phyloP scores from a whole-genome alignment of 805 yeast species.

The Barnettozyma vustinii region DNA sequence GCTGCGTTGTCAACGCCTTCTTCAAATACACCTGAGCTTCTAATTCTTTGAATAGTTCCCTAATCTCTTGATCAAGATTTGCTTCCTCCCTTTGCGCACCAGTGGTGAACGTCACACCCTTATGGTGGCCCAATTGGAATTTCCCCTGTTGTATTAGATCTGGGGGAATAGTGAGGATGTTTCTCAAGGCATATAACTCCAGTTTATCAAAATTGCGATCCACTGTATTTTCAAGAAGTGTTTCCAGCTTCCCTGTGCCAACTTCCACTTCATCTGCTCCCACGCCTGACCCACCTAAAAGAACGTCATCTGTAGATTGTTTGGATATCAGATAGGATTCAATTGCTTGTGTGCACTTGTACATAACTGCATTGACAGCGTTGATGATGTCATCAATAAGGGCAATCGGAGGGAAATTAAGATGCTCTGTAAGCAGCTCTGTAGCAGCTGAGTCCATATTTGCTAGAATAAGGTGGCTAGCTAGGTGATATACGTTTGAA shows the following conservation, averaged over 20 bases:
- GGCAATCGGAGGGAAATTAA: constrained; percentile 79
- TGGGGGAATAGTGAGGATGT: constrained; percentile 65
- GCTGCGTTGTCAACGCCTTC: constrained; percentile 34
- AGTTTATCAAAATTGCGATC: constrained; percentile 82
- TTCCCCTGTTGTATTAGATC: constrained; percentile 47
- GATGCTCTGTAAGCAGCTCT: constrained; percentile 71
- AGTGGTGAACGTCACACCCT: constrained; percentile 34
- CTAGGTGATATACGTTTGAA: no score
- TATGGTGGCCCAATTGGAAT: constrained; percentile 65
- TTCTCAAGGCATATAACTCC: constrained; percentile 76
- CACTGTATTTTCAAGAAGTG: constrained; percentile 65
- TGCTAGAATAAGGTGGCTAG: background rate
- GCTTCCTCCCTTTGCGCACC: constrained; percentile 16
- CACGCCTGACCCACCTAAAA: background rate
- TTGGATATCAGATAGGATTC: constrained; percentile 51
- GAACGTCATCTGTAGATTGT: constrained; percentile 8
- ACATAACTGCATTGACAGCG: constrained; percentile 78
- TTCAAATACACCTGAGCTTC: constrained; percentile 39
- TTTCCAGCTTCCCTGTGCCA: constrained; percentile 81
- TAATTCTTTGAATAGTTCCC: constrained; percentile 33
- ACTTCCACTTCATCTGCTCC: constrained; percentile 44
- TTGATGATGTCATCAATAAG: constrained; percentile 84
- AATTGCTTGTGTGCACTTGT: constrained; percentile 74
- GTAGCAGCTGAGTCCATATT: constrained; percentile 26
- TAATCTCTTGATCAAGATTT: constrained; percentile 29